phyloP scores from a whole-genome alignment of 208 protist species.

The Wallacemonas sp. region DNA sequence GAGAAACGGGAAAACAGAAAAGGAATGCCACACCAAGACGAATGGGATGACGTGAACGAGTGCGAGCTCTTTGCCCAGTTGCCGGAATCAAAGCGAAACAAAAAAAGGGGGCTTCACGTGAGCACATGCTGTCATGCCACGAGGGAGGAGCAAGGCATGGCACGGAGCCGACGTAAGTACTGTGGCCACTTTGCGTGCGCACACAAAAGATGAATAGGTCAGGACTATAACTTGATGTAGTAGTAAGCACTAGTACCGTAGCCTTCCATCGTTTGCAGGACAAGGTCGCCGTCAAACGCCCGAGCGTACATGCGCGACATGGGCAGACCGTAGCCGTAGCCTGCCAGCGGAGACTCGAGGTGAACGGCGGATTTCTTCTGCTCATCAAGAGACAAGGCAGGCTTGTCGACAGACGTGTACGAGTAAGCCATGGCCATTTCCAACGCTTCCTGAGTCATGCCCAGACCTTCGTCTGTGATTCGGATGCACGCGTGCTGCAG shows the following conservation, averaged over 20 bases:
- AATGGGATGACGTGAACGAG: too few relatives aligned
- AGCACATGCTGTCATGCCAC: background rate
- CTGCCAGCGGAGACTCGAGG: constrained; percentile 75
- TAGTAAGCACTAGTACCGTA: constrained; percentile 93
- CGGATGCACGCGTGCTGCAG: constrained; percentile 82
- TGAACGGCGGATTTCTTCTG: constrained; percentile 12
- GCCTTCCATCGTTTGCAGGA: constrained; percentile 92
- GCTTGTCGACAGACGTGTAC: constrained; percentile 89
- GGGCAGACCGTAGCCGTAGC: constrained; percentile 94
- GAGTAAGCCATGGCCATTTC: constrained; percentile 91
- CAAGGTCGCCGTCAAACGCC: constrained; percentile 93
- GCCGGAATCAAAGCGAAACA: too few relatives aligned
- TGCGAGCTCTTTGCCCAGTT: too few relatives aligned
- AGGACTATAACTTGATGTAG: constrained; percentile 71
- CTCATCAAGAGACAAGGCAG: constrained; percentile 29
- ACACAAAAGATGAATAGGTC: background rate
- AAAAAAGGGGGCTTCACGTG: background rate
- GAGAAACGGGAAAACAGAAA: constrained; percentile 11
- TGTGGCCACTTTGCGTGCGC: background rate
- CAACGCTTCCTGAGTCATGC: constrained; percentile 74
- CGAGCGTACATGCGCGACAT: constrained; percentile 92
- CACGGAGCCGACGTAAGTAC: background rate
- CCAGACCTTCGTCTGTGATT: constrained; percentile 81
- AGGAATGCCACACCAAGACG: constrained; percentile 8
- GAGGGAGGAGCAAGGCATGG: background rate